Percentiles rank a stretch among this genome's conserved stretches.
Evolutionary conservation across 768 basidiomycete species (phyloP).

Genomic region (Boletales sp.): DNA sequence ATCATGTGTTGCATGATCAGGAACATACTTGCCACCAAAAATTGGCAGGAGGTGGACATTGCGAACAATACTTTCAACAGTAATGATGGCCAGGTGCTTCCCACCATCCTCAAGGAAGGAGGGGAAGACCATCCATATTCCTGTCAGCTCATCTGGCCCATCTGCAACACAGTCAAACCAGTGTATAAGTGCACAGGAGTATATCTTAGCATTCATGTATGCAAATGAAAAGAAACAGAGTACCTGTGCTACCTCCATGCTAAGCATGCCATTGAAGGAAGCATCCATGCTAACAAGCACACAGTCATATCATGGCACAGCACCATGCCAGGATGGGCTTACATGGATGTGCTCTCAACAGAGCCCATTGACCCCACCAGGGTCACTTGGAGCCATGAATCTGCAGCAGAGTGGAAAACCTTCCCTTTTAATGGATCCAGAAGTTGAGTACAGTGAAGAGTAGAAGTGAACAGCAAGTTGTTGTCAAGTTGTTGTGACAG

Average conservation of each 20-base stretch:
- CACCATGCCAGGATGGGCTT: constrained; percentile 26
- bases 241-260: constrained; percentile 24
- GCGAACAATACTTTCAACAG: constrained; percentile 13
- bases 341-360: constrained; percentile 27
- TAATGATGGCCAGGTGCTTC: no score
- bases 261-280: constrained; percentile 4
- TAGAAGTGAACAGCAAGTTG: no score
- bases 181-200: constrained; percentile 19
- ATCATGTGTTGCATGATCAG: constrained; percentile 13
- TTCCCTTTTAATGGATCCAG: no score
- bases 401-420: neutral
- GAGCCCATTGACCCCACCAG: neutral
- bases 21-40: constrained; percentile 15
- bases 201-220: constrained; percentile 4
- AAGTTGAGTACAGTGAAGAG: no score
- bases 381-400: neutral
- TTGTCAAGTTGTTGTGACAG: no score
- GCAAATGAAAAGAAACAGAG: constrained; percentile 19
- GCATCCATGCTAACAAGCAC: constrained; percentile 21
- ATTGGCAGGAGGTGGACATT: constrained; percentile 17
- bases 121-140: no score
- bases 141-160: no score
- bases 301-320: constrained; percentile 26
- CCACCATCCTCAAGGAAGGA: no score
- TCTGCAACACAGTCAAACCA: constrained; percentile 17